These are phyloP conservation scores for Fusarium newnesense DNA, from an alignment of 2,329 filamentous ascomycete genomes.

Conservation along the genomic window DNA sequence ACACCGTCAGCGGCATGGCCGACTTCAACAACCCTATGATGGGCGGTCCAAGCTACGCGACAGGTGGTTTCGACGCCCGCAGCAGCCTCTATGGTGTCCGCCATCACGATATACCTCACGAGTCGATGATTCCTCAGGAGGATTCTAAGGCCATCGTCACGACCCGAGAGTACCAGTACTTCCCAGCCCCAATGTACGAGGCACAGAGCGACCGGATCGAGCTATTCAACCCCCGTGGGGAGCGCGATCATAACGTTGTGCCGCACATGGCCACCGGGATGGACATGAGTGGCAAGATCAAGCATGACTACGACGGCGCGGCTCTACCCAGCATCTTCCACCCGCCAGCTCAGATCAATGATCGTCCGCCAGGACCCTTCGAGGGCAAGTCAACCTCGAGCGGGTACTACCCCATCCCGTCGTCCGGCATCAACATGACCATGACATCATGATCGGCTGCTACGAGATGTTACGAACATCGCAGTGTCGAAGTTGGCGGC, in stretches of 20 bases:
- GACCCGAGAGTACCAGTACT: conserved; percentile 66
- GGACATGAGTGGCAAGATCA: conserved; percentile 55
- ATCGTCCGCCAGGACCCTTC: conserved; percentile 58
- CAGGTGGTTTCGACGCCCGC: conserved; percentile 43
- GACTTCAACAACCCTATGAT: conserved; percentile 52
- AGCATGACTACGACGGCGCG: conserved; percentile 59
- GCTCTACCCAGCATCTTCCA: conserved; percentile 60
- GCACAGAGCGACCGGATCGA: conserved; percentile 59
- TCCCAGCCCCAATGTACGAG: conserved; percentile 62
- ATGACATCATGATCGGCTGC: conserved; percentile 43
- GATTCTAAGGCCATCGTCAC: conserved; percentile 62
- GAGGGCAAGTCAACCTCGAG: conserved; percentile 63
- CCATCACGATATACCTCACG: conserved; percentile 61
- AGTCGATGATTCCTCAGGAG: conserved; percentile 62
- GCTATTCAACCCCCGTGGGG: conserved; percentile 57
- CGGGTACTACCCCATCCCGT: conserved; percentile 65
- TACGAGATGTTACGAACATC: not conserved
- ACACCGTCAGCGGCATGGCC: conserved; percentile 41
- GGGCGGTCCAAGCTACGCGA: conserved; percentile 41
- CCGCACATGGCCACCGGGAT: conserved; percentile 46
- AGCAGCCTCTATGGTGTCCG: conserved; percentile 55
- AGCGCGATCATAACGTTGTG: conserved; percentile 49
- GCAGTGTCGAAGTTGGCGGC: not conserved
- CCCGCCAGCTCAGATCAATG: conserved; percentile 51
- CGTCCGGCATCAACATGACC: conserved; percentile 59